Base-by-base conservation (phyloP, 163 green algal species). In the Trebouxiophyceae sp. region DNA sequence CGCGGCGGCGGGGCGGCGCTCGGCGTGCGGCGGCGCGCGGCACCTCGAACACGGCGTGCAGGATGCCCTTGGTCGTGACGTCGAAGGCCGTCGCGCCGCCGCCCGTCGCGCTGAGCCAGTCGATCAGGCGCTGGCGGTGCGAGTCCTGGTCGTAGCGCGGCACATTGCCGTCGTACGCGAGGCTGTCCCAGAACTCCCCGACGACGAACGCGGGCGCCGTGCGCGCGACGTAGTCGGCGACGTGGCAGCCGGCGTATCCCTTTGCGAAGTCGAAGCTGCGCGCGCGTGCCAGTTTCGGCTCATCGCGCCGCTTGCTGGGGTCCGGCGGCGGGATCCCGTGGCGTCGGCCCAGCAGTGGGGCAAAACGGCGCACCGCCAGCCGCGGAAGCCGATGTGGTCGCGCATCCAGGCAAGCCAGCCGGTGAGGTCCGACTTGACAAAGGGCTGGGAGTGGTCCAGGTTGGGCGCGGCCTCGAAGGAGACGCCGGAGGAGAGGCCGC, bases 401-500 rank as follows among this genome's bases (percentile, higher is more conserved):
- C 81, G 74, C 44, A 95, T 67, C 81, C 81, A 95, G 24, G 63
- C 20, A 64, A 95, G 75, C 88, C 88, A 95, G 29, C 86, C 82
- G 29, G 32, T 77, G 4, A 94, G 54, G 72, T 91, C 87, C 28
- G 55, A 60, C 70, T 81, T 81, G 27, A 91, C 82, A 70, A 81
- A 87, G 23, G 77, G 47, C 68, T 90, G 77, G 20, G 74, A 80
- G 75, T 96, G 89, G 65, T 96, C 89, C 22, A 96, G 83, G 81
- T 96, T 95, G 54, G 89, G 89, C 27, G 89, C 89, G 7, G 87
- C 89, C 19, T 72, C 44, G 66, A 93, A 96, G 63, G 67, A 33
- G 65, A 92, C 85, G 24, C 88, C 86, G 27, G 45, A 60, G 22
- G 34, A 45, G 16, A 16, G 45, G 12, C 61, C 61, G 5, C 58